Base-by-base conservation (phyloP, 345 rosid species). In the Litchi chinensis region DNA sequence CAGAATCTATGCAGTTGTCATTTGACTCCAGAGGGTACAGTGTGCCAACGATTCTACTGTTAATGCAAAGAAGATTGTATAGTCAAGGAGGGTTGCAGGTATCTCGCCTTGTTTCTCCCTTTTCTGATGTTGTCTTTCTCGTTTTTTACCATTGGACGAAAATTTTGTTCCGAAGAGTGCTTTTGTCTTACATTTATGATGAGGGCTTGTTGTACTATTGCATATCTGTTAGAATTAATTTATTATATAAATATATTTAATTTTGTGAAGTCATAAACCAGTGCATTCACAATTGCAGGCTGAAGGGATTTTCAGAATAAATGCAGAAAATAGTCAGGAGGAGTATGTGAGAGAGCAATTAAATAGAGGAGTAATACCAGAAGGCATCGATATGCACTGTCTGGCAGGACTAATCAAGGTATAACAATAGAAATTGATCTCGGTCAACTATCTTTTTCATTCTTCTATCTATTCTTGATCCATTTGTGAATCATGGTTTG, bases 321-420 rank as follows among this genome's bases (percentile, higher is more conserved):
- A 88, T 80, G 98, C 91, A 26, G 98, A 88, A 76, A 96, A 94
- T 76, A 89, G 91, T 78, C 99, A 94, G 83, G 99, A 96, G 79
- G 98, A 94, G 86, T 87, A 89, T 82, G 93, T 90, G 16, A 89
- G 98, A 79, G 95, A 92, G 67, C 93, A 94, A 80, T 78, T 96
- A 85, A 96, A 94, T 70, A 77, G 86, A 65, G 99, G 99, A 85
- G 80, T 90, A 65, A 74, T 96, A 63, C 95, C 98, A 0, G 87
- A 89, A 8, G 92, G 87, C 65, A 86, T 93, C 24, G 98, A 96
- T 76, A 88, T 92, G 28, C 99, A 94, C 76, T 94, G 99, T 86
- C 84, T 96, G 87, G 98, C 98, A 18, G 95, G 98, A 84, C 97
- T 96, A 72, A 94, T 96, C 79, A 96, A 94, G 97, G 99, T 88